These are phyloP conservation scores for Tetrapyrgos nigripes DNA, from an alignment of 1,284 basidiomycete genomes.

Conservation along the genomic window DNA sequence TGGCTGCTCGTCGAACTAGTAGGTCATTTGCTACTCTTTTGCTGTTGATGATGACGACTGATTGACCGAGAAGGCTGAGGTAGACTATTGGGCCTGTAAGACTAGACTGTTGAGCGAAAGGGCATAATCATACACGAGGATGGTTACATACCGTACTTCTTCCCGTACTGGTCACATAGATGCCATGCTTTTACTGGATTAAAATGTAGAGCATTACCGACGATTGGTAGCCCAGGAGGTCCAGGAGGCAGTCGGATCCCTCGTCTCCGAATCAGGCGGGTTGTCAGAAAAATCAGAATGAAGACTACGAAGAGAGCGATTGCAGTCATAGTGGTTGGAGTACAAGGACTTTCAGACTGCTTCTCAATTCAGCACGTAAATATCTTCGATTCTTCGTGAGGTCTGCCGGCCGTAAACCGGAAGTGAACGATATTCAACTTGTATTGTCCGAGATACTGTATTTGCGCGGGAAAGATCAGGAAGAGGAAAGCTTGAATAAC, in stretches of 20 bases:
- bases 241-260: slow-evolving; percentile 9
- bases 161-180: slow-evolving; percentile 2
- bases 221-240: slow-evolving; percentile 10
- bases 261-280: not conserved
- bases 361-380: no score
- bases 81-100: slow-evolving; percentile 13
- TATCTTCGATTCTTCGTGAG: no score
- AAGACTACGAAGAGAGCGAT: not conserved
- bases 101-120: not conserved
- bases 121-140: not conserved
- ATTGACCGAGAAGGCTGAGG: slow-evolving; percentile 9
- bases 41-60: slow-evolving; percentile 14
- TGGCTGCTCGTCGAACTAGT: slow-evolving; percentile 14
- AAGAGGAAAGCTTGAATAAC: no score
- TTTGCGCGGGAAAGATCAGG: no score
- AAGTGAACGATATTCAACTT: no score
- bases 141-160: slow-evolving; percentile 6
- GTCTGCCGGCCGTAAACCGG: no score
- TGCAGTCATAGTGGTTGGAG: not conserved
- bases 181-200: not conserved
- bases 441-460: no score
- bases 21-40: slow-evolving; percentile 13
- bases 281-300: not conserved
- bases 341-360: no score
- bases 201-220: slow-evolving; percentile 16